phyloP scores from a whole-genome alignment of 2,329 filamentous ascomycete species.

The Erysiphe pulchra region DNA sequence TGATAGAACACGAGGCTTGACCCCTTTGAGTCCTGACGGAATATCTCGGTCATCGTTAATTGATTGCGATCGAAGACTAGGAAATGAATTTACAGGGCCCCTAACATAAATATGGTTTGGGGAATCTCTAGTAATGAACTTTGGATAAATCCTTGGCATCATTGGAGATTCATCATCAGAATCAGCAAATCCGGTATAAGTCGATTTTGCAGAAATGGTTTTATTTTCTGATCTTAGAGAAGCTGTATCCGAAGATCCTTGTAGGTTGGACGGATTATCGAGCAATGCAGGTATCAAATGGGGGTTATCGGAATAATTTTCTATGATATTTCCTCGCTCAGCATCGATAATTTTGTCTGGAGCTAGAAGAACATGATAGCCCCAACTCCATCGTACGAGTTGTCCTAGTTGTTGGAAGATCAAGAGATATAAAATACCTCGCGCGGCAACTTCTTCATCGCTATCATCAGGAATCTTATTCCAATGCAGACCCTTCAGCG shows the following conservation, averaged over 20 bases:
- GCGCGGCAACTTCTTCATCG: conserved; percentile 77
- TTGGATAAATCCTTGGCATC: conserved; percentile 5
- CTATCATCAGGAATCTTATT: conserved; percentile 75
- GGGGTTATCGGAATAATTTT: conserved; percentile 25
- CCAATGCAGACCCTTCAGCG: conserved; percentile 81
- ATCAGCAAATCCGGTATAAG: conserved; percentile 14
- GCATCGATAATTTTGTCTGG: conserved; percentile 24
- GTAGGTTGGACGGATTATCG: conserved; percentile 10
- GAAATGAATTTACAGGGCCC: conserved; percentile 36
- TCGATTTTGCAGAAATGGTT: conserved; percentile 11
- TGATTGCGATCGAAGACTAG: conserved; percentile 20
- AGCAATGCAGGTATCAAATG: conserved; percentile 22
- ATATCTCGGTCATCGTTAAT: conserved; percentile 11
- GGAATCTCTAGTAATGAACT: conserved; percentile 7
- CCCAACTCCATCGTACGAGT: conserved; percentile 92
- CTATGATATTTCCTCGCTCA: conserved; percentile 18
- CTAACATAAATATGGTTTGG: conserved; percentile 7
- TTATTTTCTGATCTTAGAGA: conserved; percentile 13
- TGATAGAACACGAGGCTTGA: conserved; percentile 16
- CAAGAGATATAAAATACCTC: conserved; percentile 81
- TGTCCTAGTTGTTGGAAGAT: conserved; percentile 97
- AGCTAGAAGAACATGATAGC: conserved; percentile 81
- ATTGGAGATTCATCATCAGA: conserved; percentile 17
- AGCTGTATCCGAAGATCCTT: conserved; percentile 2
- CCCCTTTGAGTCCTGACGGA: conserved; percentile 18